Percentiles rank a stretch among this genome's conserved stretches.
Evolutionary conservation across 805 yeast genomes (phyloP).

Genomic region (Torulaspora gathmanii): DNA sequence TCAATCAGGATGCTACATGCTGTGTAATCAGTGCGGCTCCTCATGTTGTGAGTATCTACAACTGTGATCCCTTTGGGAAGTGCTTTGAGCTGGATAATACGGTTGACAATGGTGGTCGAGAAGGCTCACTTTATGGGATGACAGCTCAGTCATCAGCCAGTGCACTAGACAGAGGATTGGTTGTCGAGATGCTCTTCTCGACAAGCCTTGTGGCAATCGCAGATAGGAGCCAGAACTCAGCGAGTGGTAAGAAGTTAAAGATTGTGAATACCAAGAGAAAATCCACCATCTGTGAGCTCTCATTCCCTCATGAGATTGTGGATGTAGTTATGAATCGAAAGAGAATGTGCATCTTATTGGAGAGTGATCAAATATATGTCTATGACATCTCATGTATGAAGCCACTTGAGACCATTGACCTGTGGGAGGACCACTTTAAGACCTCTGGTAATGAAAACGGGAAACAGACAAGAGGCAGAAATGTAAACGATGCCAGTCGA

Average conservation of each 20-base stretch:
- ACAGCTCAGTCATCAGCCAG: conserved; percentile 4
- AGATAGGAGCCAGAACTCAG: conserved; percentile 59
- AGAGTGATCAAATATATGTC: conserved; percentile 70
- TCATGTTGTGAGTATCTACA: conserved; percentile 65
- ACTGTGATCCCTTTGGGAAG: conserved; percentile 82
- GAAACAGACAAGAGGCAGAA: conserved; percentile 5
- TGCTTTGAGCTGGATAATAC: conserved; percentile 48
- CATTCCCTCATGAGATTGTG: conserved; percentile 73
- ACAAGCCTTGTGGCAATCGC: conserved; percentile 84
- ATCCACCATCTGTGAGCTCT: conserved; percentile 75
- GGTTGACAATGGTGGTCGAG: conserved; percentile 8
- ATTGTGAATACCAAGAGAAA: conserved; percentile 69
- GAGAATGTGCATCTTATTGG: conserved; percentile 68
- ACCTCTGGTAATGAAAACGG: conserved; percentile 2
- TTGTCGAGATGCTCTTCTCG: conserved; percentile 85
- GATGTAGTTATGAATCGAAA: conserved; percentile 76
- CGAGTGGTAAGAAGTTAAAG: conserved; percentile 57
- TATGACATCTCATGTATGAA: conserved; percentile 91
- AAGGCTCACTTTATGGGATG: not conserved
- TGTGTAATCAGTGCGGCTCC: conserved; percentile 74
- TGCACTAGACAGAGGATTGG: conserved; percentile 40
- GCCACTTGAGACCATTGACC: conserved; percentile 63
- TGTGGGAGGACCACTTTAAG: conserved; percentile 24
- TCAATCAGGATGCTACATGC: conserved; percentile 80
- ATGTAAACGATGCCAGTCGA: conserved; percentile 2